Conservation (phyloP, 2,329 filamentous ascomycete species). For the Aspergillus unguis region DNA sequence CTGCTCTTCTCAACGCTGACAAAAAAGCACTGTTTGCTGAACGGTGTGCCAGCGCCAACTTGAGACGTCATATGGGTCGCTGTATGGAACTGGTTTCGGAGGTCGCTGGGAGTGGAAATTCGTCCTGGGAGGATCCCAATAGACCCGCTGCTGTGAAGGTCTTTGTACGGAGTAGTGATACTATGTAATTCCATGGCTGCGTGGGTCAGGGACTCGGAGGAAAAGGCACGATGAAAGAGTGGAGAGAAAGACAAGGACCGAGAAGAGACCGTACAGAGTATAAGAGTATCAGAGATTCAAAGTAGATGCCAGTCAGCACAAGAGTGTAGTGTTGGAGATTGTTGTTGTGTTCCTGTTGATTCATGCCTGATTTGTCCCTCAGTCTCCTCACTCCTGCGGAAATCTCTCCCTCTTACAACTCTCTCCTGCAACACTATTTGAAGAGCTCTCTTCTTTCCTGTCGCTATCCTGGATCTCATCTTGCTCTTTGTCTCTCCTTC, state of each 20-base stretch:
- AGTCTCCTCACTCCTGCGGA: slow-evolving; percentile 1
- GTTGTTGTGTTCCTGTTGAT: background rate
- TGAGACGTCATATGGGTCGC: slow-evolving; percentile 6
- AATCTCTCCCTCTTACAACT: slow-evolving; percentile 5
- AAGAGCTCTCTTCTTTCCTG: slow-evolving; percentile 6
- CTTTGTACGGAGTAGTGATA: background rate
- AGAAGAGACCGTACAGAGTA: background rate
- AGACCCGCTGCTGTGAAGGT: slow-evolving; percentile 5
- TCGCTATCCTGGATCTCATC: slow-evolving; percentile 5
- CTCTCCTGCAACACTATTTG: slow-evolving; percentile 9
- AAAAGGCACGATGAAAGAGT: background rate
- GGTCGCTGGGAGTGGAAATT: slow-evolving; percentile 4
- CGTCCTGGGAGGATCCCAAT: slow-evolving; percentile 4
- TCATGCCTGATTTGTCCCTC: slow-evolving; percentile 1
- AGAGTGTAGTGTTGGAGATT: background rate
- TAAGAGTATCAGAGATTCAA: background rate
- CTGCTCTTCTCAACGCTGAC: background rate
- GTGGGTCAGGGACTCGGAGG: slow-evolving; percentile 11
- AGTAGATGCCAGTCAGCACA: background rate
- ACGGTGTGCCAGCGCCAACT: background rate
- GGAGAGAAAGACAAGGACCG: slow-evolving; percentile 4
- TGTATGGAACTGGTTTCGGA: slow-evolving; percentile 4
- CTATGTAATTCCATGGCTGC: background rate
- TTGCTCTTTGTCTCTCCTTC: slow-evolving; percentile 14
- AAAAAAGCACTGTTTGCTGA: background rate